phyloP scores from a whole-genome alignment of 176 grass and related monocot genomes.

The Puccinellia tenuiflora region DNA sequence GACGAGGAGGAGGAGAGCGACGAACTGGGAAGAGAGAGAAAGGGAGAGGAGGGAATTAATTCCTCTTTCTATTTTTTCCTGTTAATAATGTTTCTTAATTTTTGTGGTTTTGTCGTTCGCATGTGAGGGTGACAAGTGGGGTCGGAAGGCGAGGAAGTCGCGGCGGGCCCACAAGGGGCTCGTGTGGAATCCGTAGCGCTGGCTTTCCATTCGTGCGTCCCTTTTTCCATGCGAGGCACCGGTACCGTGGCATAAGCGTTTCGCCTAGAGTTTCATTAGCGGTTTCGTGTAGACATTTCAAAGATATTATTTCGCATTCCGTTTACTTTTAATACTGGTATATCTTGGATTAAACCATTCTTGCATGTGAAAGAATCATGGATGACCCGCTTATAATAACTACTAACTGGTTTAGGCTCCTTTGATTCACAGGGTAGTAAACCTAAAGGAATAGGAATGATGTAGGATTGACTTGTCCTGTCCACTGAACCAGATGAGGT shows the following conservation, averaged over 20 bases:
- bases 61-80: conserved; percentile 14
- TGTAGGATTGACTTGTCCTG: too few species aligned
- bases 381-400: too few species aligned
- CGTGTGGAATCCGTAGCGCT: not conserved
- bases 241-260: not conserved
- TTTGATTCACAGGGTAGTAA: too few species aligned
- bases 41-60: not conserved
- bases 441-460: too few species aligned
- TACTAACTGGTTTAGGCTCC: too few species aligned
- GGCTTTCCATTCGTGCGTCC: not conserved
- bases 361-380: too few species aligned
- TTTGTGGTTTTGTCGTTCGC: not conserved
- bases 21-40: conserved; percentile 20
- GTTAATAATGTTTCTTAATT: not conserved
- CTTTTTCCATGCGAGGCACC: not conserved
- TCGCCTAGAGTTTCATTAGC: not conserved
- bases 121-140: conserved; percentile 16
- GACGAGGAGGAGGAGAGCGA: not conserved
- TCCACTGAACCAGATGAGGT: too few species aligned
- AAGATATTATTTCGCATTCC: too few species aligned
- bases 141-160: conserved; percentile 1
- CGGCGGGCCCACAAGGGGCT: conserved; percentile 16
- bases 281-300: too few species aligned
- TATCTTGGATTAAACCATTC: too few species aligned
- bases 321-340: too few species aligned